Percentiles rank a stretch among this genome's conserved stretches.
phyloP scores from a whole-genome alignment of 2,329 filamentous ascomycete genomes.

The Penicillium sp. region DNA sequence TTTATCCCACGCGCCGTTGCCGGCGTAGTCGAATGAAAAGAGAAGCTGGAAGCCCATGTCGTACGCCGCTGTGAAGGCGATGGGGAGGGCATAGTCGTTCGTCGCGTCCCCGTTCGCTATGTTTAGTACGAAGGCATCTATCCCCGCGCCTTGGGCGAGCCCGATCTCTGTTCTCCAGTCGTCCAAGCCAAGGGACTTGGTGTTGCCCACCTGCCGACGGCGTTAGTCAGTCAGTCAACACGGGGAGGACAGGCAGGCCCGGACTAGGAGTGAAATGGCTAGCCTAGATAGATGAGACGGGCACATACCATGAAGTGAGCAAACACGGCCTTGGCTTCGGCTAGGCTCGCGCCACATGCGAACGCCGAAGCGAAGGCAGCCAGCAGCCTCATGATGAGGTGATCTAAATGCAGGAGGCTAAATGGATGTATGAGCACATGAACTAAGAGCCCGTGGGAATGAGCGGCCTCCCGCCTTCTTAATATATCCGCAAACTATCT shows the following conservation, averaged over 20 bases:
- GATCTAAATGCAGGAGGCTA: background rate
- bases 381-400: conserved; percentile 5
- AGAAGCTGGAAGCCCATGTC: conserved; percentile 38
- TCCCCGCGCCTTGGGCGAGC: conserved; percentile 37
- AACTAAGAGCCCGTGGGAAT: background rate
- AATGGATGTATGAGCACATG: background rate
- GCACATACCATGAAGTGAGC: conserved; percentile 8
- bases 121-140: conserved; percentile 49
- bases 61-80: conserved; percentile 31
- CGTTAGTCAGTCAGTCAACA: too few species aligned
- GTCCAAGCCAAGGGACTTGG: background rate
- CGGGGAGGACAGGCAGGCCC: too few species aligned
- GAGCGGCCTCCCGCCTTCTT: background rate
- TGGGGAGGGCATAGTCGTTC: conserved; percentile 26
- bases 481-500: background rate
- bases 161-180: background rate
- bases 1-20: conserved; percentile 35
- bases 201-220: background rate
- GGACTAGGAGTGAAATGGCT: background rate
- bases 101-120: conserved; percentile 35
- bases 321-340: conserved; percentile 8
- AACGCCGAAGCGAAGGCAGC: conserved; percentile 13
- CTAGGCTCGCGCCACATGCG: conserved; percentile 8
- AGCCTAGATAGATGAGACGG: background rate
- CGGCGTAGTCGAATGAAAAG: conserved; percentile 44